Conservation (phyloP, 2,329 filamentous ascomycete species). For the Colletotrichum zoysiae region DNA sequence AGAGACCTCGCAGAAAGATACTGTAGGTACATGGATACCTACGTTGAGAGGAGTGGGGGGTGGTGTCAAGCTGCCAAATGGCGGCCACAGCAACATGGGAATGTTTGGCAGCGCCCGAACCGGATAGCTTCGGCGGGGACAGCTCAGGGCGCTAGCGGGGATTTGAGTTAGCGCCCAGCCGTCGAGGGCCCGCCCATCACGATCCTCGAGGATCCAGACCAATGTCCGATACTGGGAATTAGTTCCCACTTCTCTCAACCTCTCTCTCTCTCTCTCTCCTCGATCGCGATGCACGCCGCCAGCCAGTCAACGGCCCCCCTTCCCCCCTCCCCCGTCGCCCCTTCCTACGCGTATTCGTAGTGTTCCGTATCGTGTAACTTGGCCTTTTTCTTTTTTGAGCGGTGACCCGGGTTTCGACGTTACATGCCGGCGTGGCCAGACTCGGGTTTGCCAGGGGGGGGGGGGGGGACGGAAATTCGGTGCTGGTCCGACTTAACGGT, state of each 20-base stretch:
- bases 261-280: not conserved
- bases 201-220: constrained; percentile 38
- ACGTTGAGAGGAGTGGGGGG: not conserved
- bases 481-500: not conserved
- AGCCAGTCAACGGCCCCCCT: not conserved
- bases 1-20: not conserved
- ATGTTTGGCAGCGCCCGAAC: constrained; percentile 23
- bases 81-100: constrained; percentile 21
- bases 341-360: not conserved
- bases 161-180: constrained; percentile 17
- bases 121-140: constrained; percentile 39
- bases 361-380: constrained; percentile 11
- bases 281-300: constrained; percentile 28
- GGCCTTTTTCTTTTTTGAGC: not conserved
- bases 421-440: constrained; percentile 13
- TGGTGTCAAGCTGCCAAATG: constrained; percentile 19
- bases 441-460: not conserved
- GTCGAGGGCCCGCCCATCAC: constrained; percentile 28
- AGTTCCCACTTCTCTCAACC: constrained; percentile 8
- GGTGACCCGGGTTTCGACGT: constrained; percentile 9
- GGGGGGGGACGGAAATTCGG: not conserved
- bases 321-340: not conserved
- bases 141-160: constrained; percentile 18
- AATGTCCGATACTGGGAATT: constrained; percentile 6
- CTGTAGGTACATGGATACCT: too few relatives aligned